A percentile compares a stretch with the other conserved stretches of the same genome.
phyloP scores from a whole-genome alignment of 106 monocot genomes.

The Acanthochlamys bracteata region DNA sequence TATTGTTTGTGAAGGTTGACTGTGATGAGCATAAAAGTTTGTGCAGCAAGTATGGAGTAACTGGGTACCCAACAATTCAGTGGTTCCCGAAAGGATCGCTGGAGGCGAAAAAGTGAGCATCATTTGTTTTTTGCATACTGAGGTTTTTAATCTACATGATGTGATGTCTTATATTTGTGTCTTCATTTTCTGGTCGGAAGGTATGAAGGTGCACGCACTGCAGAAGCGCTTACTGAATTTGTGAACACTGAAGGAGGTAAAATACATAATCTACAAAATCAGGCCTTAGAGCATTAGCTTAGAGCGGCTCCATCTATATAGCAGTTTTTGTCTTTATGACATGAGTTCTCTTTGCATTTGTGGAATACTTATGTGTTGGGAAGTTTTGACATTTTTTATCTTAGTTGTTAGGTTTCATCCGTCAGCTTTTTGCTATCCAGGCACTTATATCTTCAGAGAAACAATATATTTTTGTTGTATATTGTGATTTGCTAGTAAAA shows the following conservation, averaged over 20 bases:
- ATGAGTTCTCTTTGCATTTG: too few relatives aligned
- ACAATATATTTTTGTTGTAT: neutral
- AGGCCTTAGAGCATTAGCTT: too few relatives aligned
- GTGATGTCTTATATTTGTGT: neutral
- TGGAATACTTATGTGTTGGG: too few relatives aligned
- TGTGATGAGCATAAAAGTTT: conserved; percentile 95
- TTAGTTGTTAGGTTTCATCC: too few relatives aligned
- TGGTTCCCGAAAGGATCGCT: conserved; percentile 99
- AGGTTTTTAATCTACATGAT: neutral
- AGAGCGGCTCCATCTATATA: too few relatives aligned
- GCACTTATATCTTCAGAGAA: too few relatives aligned
- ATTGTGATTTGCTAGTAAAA: too few relatives aligned
- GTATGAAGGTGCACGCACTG: conserved; percentile 90
- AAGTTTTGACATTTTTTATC: too few relatives aligned
- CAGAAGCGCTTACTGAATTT: conserved; percentile 89
- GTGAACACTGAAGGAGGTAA: conserved; percentile 96
- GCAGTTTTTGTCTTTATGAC: too few relatives aligned
- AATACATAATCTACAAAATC: neutral
- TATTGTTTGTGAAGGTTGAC: conserved; percentile 55
- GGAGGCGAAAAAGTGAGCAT: conserved; percentile 86
- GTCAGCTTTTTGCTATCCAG: too few relatives aligned
- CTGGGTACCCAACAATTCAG: conserved; percentile 95
- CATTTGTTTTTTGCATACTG: neutral
- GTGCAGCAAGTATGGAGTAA: conserved; percentile 92
- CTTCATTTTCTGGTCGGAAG: conserved; percentile 5